These are phyloP conservation scores for Solanum hybrid DNA, from an alignment of 305 asterid genomes.

Conservation along the genomic window DNA sequence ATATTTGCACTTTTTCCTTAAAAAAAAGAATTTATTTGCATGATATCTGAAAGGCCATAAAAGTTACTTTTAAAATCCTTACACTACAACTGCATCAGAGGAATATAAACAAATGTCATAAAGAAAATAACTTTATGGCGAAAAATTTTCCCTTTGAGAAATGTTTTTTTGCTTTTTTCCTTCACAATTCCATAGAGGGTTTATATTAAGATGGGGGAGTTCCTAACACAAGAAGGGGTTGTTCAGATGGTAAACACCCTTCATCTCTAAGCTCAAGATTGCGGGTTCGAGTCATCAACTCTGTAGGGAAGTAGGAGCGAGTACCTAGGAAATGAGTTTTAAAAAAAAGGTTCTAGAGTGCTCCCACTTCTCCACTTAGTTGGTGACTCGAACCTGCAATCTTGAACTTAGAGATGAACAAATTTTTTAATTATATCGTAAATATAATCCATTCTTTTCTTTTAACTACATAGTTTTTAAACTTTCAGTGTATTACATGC, in stretches of 20 bases:
- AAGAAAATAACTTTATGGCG: not conserved
- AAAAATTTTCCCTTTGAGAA: not conserved
- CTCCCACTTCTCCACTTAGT: not conserved
- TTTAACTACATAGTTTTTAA: too few species aligned
- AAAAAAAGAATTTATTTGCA: not conserved
- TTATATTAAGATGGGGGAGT: too few species aligned
- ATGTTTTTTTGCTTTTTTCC: not conserved
- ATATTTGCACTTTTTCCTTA: not conserved
- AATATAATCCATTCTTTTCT: not conserved
- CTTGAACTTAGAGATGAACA: not conserved
- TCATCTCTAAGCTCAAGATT: not conserved
- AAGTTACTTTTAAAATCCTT: not conserved
- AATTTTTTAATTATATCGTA: too few species aligned
- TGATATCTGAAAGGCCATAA: not conserved
- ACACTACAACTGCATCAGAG: not conserved
- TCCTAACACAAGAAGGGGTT: not conserved
- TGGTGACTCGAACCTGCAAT: not conserved
- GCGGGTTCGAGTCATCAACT: not conserved
- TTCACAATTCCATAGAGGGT: not conserved
- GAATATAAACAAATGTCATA: not conserved
- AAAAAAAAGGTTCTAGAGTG: not conserved
- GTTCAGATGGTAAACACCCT: not conserved
- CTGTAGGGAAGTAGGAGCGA: not conserved
- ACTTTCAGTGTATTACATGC: not conserved
- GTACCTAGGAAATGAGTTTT: not conserved